Evolutionary conservation across 257 asterid genomes (phyloP).

Genomic region (Gardenia jasminoides): DNA sequence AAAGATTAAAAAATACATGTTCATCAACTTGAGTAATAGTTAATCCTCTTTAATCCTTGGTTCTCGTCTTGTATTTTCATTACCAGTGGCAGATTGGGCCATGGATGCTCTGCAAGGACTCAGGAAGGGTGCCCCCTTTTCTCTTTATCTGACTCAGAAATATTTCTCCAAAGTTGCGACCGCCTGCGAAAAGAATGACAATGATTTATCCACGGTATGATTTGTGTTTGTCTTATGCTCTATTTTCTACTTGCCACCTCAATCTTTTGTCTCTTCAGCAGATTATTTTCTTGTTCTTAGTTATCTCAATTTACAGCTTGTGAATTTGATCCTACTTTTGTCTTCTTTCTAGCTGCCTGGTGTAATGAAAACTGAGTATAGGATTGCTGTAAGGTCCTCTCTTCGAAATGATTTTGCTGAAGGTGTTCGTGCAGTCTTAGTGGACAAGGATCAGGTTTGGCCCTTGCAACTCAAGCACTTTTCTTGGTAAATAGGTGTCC

Average conservation of each 20-base stretch:
- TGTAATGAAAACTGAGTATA: constrained; percentile 87
- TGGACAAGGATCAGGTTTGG: constrained; percentile 93
- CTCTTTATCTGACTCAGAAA: constrained; percentile 73
- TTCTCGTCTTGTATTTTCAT: constrained; percentile 5
- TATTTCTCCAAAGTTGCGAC: constrained; percentile 75
- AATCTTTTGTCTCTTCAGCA: neutral
- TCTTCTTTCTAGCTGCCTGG: constrained; percentile 58
- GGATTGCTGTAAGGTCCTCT: constrained; percentile 75
- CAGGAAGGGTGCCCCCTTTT: constrained; percentile 87
- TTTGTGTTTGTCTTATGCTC: constrained; percentile 15
- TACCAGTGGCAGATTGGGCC: constrained; percentile 94
- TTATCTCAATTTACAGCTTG: neutral
- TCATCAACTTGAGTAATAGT: neutral
- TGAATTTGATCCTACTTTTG: constrained; percentile 23
- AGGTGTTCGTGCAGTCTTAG: constrained; percentile 96
- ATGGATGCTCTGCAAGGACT: constrained; percentile 93
- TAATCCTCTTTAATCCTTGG: neutral
- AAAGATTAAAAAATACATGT: neutral
- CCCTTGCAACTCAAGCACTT: constrained; percentile 7
- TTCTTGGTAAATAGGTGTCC: neutral
- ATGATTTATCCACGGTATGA: constrained; percentile 63
- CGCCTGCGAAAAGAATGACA: constrained; percentile 50
- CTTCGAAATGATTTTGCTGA: constrained; percentile 77
- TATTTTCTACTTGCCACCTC: constrained; percentile 6
- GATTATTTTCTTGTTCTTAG: neutral